Evolutionary conservation across 192 early-diverging fungal species (phyloP), one percentile per base, ranked within the genome.

Genomic region (Cladochytrium replicatum): DNA sequence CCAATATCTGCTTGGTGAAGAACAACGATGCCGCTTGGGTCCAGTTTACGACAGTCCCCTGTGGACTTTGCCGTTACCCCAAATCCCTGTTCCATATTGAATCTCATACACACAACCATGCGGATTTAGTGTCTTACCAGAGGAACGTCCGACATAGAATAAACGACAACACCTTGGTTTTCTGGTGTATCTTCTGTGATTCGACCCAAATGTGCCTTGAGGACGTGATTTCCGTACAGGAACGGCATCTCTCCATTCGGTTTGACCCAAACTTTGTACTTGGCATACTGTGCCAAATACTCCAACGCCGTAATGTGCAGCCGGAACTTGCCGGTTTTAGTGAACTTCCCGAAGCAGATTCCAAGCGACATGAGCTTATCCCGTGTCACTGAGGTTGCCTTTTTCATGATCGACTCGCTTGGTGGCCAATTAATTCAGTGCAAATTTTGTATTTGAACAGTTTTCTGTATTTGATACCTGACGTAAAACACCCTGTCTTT

Each of bases 211-310:
- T 99, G 95, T 6, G 93, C 96, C 67, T 95, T 99, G 46, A 93
- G 77, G 32, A 97, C 77, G 60, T 99, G 85, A 77, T 99, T 99
- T 8, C 96, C 93, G 59, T 99, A 99, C 51, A 99, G 53, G 73
- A 90, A 99, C 6, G 91, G 86, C 93, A 93, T 97, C 68, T 99
- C 96, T 43, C 96, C 96, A 59, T 88, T 94, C 31, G 96, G 92
- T 66, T 97, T 99, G 41, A 99, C 84, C 93, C 96, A 99, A 44
- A 99, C 83, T 68, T 99, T 96, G 79, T 93, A 89, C 82, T 85
- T 87, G 19, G 95, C 89, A 63, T 94, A 99, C 61, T 94, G 95
- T 17, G 87, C 87, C 27, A 99, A 77, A 58, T 87, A 80, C 32
- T 89, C 89, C 41, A 99, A 74, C 31, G 85, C 81, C 17, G 95